A percentile compares a stretch with the other conserved stretches of the same genome.
phyloP scores from a whole-genome alignment of 371 early-diverging fungal species.

The Actinomucor elegans region DNA sequence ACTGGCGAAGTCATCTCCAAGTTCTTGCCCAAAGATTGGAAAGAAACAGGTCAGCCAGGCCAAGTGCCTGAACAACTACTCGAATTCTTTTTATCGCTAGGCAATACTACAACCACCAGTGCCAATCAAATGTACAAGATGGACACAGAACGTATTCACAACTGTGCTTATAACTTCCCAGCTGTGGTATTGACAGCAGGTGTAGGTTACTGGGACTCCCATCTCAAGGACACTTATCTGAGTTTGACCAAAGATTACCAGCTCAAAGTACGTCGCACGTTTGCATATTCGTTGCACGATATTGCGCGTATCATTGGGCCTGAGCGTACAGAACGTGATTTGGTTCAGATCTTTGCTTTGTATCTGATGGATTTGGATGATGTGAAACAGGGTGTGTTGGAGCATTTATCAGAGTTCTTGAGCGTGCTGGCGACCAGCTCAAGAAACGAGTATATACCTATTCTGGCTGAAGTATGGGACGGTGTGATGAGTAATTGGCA shows the following conservation, averaged over 20 bases:
- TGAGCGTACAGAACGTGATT: conserved; percentile 50
- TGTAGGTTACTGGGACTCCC: conserved; percentile 37
- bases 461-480: conserved; percentile 45
- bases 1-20: conserved; percentile 52
- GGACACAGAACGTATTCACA: conserved; percentile 42
- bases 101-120: conserved; percentile 26
- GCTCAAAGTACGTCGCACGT: conserved; percentile 45
- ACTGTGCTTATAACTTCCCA: conserved; percentile 56
- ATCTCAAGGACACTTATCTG: conserved; percentile 37
- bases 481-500: conserved; percentile 51
- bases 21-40: conserved; percentile 41
- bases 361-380: conserved; percentile 54
- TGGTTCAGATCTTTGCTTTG: conserved; percentile 50
- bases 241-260: conserved; percentile 41
- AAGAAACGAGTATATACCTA: conserved; percentile 42
- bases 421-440: conserved; percentile 34
- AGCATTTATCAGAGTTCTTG: conserved; percentile 50
- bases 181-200: conserved; percentile 56
- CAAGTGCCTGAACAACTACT: conserved; percentile 30
- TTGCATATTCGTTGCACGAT: conserved; percentile 55
- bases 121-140: conserved; percentile 32
- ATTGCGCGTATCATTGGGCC: conserved; percentile 52
- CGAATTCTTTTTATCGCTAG: conserved; percentile 42
- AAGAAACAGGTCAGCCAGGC: conserved; percentile 27
- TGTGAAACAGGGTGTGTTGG: conserved; percentile 51